phyloP scores from a whole-genome alignment of 1,139 yeast species.

The Maudiozyma humilis region DNA sequence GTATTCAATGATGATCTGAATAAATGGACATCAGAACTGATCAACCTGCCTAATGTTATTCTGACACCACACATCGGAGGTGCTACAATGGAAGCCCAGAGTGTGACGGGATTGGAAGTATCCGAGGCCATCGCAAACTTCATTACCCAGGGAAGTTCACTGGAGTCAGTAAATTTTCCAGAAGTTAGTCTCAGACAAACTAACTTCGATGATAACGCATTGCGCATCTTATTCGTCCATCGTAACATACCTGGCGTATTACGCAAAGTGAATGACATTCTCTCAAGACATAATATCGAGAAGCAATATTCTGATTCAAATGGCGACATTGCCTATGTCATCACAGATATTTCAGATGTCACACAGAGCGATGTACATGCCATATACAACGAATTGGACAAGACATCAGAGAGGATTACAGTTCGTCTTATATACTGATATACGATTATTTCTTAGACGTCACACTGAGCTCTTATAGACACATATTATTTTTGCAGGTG shows the following conservation, averaged over 20 bases:
- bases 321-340: slow-evolving; percentile 91
- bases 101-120: slow-evolving; percentile 94
- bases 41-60: slow-evolving; percentile 76
- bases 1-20: slow-evolving; percentile 65
- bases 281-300: slow-evolving; percentile 90
- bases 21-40: slow-evolving; percentile 73
- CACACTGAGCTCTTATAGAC: no score
- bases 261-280: slow-evolving; percentile 91
- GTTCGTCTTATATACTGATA: slow-evolving; percentile 75
- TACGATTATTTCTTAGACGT: neutral
- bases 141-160: slow-evolving; percentile 89
- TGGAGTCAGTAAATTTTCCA: slow-evolving; percentile 97
- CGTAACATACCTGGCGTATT: slow-evolving; percentile 97
- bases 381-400: slow-evolving; percentile 75
- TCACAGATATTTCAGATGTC: slow-evolving; percentile 94
- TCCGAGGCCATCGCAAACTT: slow-evolving; percentile 77
- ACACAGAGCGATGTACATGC: slow-evolving; percentile 70
- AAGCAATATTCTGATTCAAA: slow-evolving; percentile 94
- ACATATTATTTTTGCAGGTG: no score
- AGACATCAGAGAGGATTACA: slow-evolving; percentile 82
- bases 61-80: slow-evolving; percentile 98
- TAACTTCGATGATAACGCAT: slow-evolving; percentile 79
- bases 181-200: slow-evolving; percentile 87
- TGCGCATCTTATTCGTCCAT: slow-evolving; percentile 91
- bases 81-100: slow-evolving; percentile 96